phyloP scores from a whole-genome alignment of 1,139 yeast genomes.

The Kodamaea sp. region DNA sequence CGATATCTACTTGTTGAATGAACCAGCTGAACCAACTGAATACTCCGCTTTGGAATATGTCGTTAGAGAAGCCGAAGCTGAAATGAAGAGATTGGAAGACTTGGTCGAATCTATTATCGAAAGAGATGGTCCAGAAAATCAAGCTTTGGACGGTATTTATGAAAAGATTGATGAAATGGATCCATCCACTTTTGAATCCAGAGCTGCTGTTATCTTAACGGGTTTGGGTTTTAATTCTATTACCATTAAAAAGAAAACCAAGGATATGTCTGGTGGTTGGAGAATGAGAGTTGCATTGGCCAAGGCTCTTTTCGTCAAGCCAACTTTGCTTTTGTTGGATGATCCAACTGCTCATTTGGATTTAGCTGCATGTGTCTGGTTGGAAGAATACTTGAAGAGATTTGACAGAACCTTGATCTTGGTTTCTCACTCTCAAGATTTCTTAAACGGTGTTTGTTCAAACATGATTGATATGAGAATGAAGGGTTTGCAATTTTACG shows the following conservation, averaged over 20 bases:
- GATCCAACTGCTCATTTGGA: constrained; percentile 99
- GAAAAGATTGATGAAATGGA: constrained; percentile 97
- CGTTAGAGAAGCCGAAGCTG: constrained; percentile 92
- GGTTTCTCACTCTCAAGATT: constrained; percentile 98
- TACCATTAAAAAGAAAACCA: constrained; percentile 82
- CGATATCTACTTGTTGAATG: constrained; percentile 89
- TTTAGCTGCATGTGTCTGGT: constrained; percentile 99
- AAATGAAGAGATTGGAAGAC: constrained; percentile 87
- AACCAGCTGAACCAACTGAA: constrained; percentile 95
- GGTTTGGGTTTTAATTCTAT: constrained; percentile 94
- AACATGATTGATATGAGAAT: constrained; percentile 97
- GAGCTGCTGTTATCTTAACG: constrained; percentile 92
- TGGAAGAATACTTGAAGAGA: constrained; percentile 94
- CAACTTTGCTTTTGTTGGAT: constrained; percentile 80
- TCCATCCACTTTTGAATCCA: constrained; percentile 90
- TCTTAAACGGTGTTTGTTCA: constrained; percentile 97
- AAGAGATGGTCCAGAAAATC: constrained; percentile 92
- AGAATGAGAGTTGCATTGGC: constrained; percentile 89
- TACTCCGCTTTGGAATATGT: constrained; percentile 93
- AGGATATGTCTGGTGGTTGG: constrained; percentile 99
- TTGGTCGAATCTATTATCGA: constrained; percentile 86
- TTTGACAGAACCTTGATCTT: constrained; percentile 90
- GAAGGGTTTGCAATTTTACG: constrained; percentile 66
- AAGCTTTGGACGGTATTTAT: constrained; percentile 78
- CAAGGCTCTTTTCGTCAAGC: constrained; percentile 83